Percentiles rank a stretch among this genome's conserved stretches.
Conservation (phyloP, 768 basidiomycete genomes). For the Dioszegia aurantiaca region DNA sequence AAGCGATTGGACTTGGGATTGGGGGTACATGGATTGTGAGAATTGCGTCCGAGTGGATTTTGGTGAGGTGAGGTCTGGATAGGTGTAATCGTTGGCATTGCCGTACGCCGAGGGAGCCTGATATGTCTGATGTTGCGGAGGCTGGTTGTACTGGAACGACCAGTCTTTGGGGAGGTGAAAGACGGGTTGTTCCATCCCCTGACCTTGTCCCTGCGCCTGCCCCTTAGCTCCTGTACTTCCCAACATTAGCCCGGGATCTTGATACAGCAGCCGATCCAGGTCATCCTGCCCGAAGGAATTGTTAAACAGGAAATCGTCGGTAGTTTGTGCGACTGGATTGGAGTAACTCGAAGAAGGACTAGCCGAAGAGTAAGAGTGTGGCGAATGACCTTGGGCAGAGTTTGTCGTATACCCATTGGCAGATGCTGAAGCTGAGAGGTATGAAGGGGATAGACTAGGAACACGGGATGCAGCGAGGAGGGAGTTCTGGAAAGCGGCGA, state of each 20-base stretch:
- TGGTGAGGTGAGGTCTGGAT: conserved; percentile 2
- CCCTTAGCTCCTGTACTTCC: neutral
- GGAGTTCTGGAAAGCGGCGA: conserved; percentile 7
- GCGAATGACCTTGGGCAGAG: conserved; percentile 22
- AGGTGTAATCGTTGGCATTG: neutral
- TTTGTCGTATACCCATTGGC: conserved; percentile 13
- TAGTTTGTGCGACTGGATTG: neutral
- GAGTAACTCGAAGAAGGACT: conserved; percentile 36
- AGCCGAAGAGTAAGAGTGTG: conserved; percentile 26
- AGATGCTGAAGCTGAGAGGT: conserved; percentile 19
- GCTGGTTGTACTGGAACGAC: conserved; percentile 7
- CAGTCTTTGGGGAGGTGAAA: conserved; percentile 9
- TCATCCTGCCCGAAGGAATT: conserved; percentile 20
- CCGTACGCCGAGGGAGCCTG: neutral
- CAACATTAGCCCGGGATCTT: conserved; percentile 11
- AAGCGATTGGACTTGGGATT: neutral
- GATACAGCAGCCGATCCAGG: conserved; percentile 19
- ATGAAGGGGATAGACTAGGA: conserved; percentile 15
- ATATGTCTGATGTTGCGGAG: conserved; percentile 3
- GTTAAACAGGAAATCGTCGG: conserved; percentile 32
- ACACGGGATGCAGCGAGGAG: conserved; percentile 4
- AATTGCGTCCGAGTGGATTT: neutral
- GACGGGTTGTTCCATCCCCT: neutral
- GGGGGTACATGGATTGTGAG: too few relatives aligned
- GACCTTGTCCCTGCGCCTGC: neutral